Evolutionary conservation across 495 filamentous ascomycete genomes (phyloP), one percentile per base, ranked within the genome.

Genomic region (Hypoxylon lienhwacheense): DNA sequence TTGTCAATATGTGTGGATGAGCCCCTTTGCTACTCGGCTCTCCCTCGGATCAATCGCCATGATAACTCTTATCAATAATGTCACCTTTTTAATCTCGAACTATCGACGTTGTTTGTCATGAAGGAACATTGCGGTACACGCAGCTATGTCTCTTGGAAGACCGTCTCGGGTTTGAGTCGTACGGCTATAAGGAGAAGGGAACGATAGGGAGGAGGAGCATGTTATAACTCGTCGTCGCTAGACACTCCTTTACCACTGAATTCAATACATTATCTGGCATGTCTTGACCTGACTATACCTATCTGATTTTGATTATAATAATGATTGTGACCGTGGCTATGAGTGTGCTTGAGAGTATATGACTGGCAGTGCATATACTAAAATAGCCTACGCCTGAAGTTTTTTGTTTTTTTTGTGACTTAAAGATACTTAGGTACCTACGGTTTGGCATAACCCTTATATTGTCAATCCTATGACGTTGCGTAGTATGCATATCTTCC

Each of bases 211-310:
- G 12, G 40, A 32, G 31, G 32, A 43, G 34, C 19, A 36, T 48
- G 29, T 48, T 28, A 47, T 55, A 55, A 34, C 46, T 47, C 31
- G 31, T 47, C 31, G 31, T 47, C 29, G 42, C 42, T 61, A 55
- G 45, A 33, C 57, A 42, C 29, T 61, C 40, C 28, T 55, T 51
- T 46, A 28, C 5, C 15, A 19, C 29, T 20, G 26, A 49, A 49
- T 59, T 16, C 32, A 7, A 39, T 41, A 7, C 47, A 5, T 40
- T 37, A 22, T 35, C 17, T 15, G 26, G 21, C 29, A 44, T 14
- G 8, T 15, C 11, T 14, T 43, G 21, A 1, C 10, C 11, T 24
- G 17, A 16, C 39, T 7, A 15, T 21, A 29, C 22, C 1, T 35
- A 5, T 35, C 14, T 37, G 11, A 32, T 21, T 17, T 15, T 35